These are phyloP conservation scores for Aphanomyces invadans DNA, from an alignment of 352 stramenopile species.

Conservation along the genomic window DNA sequence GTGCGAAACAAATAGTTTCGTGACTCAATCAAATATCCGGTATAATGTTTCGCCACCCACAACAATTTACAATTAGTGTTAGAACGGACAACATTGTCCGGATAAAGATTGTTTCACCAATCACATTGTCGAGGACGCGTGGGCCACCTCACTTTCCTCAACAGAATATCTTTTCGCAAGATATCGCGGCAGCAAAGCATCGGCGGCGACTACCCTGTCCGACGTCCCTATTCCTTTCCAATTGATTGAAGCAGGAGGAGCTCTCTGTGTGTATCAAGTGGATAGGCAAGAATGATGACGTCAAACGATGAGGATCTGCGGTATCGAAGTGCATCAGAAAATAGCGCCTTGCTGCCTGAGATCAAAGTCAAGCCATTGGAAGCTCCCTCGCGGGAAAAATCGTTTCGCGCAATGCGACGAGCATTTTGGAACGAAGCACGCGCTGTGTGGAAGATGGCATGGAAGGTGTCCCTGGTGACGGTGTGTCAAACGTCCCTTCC, in stretches of 20 bases:
- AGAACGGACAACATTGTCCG: too few species aligned
- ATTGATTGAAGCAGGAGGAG: too few species aligned
- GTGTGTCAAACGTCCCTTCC: constrained; percentile 73
- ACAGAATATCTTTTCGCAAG: constrained; percentile 1
- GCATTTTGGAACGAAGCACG: constrained; percentile 46
- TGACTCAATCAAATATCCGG: too few species aligned
- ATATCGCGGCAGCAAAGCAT: not conserved
- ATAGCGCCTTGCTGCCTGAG: not conserved
- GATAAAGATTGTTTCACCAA: not conserved
- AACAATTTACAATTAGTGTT: too few species aligned
- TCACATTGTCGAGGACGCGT: not conserved
- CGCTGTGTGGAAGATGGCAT: constrained; percentile 75
- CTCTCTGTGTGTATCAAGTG: not conserved
- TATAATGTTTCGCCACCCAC: too few species aligned
- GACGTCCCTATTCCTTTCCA: too few species aligned
- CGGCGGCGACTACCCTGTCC: too few species aligned
- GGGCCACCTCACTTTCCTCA: not conserved
- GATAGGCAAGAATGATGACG: constrained; percentile 6
- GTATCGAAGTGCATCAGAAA: constrained; percentile 13
- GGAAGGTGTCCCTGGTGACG: constrained; percentile 73
- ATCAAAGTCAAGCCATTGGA: constrained; percentile 3
- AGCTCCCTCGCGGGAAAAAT: not conserved
- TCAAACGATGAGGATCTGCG: constrained; percentile 8
- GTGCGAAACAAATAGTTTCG: too few species aligned
- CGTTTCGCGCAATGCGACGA: constrained; percentile 4